Evolutionary conservation across 75 land plant species (phyloP).

Genomic region (Sequoiadendron giganteum): DNA sequence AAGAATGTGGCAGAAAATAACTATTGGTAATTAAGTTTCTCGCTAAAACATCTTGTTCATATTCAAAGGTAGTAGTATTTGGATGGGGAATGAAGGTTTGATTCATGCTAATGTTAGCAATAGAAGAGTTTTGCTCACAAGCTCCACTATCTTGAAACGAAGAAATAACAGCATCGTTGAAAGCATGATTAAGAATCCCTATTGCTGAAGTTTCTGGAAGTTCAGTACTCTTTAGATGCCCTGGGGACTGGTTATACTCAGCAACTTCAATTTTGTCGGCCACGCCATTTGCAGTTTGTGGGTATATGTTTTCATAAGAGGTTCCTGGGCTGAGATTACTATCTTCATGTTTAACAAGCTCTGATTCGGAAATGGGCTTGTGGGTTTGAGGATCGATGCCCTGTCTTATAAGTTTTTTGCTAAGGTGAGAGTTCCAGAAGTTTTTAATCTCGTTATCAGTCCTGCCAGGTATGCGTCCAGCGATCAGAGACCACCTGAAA

Average conservation of each 20-base stretch:
- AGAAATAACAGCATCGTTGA: not conserved
- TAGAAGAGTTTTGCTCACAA: not conserved
- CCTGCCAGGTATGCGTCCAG: constrained; percentile 1
- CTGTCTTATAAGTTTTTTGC: not conserved
- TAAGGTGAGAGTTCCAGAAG: not conserved
- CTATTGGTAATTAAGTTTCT: not conserved
- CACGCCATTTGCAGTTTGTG: not conserved
- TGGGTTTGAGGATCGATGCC: not conserved
- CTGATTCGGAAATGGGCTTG: constrained; percentile 3
- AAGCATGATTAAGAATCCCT: not conserved
- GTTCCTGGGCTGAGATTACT: not conserved
- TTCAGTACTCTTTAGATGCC: not conserved
- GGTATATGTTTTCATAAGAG: not conserved
- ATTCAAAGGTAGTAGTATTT: not conserved
- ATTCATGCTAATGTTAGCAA: not conserved
- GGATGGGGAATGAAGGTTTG: not conserved
- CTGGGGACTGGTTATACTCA: not conserved
- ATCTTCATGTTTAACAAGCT: not conserved
- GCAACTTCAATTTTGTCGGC: not conserved
- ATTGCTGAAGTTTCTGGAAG: not conserved
- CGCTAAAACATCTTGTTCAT: not conserved
- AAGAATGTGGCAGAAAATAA: not conserved
- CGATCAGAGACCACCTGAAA: constrained; percentile 1
- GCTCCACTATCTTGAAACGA: not conserved
- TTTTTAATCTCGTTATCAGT: constrained; percentile 2